A percentile compares a stretch with the other conserved stretches of the same genome.
Conservation (phyloP, 1,139 yeast species). For the Candida dubliniensis region DNA sequence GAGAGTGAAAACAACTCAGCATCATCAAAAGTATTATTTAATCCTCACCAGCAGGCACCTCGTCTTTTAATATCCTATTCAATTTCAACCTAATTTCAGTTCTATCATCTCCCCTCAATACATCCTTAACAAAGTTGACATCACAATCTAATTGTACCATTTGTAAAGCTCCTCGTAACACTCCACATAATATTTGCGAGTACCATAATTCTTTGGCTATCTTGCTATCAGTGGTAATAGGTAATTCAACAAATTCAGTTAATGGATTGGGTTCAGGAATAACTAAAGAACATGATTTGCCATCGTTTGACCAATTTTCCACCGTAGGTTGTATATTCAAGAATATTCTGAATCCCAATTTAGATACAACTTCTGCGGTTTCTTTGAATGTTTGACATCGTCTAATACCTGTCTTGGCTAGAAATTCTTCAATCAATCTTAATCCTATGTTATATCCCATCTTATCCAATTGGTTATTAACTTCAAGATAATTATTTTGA, state of each 20-base stretch:
- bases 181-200: conserved; percentile 87
- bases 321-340: conserved; percentile 77
- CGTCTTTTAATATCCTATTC: conserved; percentile 78
- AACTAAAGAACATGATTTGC: conserved; percentile 69
- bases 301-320: conserved; percentile 76
- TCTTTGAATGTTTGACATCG: conserved; percentile 80
- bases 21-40: conserved; percentile 23
- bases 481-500: conserved; percentile 70
- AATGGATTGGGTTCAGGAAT: conserved; percentile 79
- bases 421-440: conserved; percentile 86
- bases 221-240: conserved; percentile 58
- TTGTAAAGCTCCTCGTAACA: conserved; percentile 85
- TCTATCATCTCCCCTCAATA: conserved; percentile 74
- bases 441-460: conserved; percentile 97
- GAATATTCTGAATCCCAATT: conserved; percentile 88
- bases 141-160: conserved; percentile 96
- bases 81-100: conserved; percentile 80
- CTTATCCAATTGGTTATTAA: conserved; percentile 77
- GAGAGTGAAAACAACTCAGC: neutral
- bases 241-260: conserved; percentile 93
- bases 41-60: conserved; percentile 96
- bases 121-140: conserved; percentile 76
- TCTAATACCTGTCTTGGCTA: conserved; percentile 81
- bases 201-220: conserved; percentile 85
- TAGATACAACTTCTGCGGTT: conserved; percentile 83